A percentile compares a stretch with the other conserved stretches of the same genome.
phyloP scores from a whole-genome alignment of 257 asterid genomes.

The Ballota nigra region DNA sequence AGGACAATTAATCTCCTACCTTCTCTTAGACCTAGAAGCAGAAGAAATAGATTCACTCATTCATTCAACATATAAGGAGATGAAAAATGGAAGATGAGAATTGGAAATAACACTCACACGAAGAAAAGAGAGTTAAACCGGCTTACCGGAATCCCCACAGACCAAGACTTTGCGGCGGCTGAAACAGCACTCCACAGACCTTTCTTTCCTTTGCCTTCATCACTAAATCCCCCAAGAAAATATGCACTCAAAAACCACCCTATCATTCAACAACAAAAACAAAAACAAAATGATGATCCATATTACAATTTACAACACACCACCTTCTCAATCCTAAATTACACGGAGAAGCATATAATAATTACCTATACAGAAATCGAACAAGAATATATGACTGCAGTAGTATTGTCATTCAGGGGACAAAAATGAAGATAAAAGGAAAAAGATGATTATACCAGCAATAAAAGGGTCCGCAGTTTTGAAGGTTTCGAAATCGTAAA shows the following conservation, averaged over 20 bases:
- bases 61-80: background rate
- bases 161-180: conserved; percentile 88
- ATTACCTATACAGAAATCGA: background rate
- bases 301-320: background rate
- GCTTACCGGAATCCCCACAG: conserved; percentile 70
- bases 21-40: background rate
- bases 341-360: background rate
- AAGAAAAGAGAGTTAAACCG: conserved; percentile 6
- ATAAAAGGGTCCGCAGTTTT: conserved; percentile 85
- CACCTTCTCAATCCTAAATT: background rate
- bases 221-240: conserved; percentile 86
- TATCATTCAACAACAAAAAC: conserved; percentile 33
- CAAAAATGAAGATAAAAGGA: background rate
- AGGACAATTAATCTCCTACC: background rate
- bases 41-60: background rate
- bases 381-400: background rate
- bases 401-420: background rate
- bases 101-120: background rate
- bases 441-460: conserved; percentile 50
- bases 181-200: conserved; percentile 60
- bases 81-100: background rate
- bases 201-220: conserved; percentile 82
- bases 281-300: background rate
- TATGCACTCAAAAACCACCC: conserved; percentile 98
- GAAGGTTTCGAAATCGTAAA: conserved; percentile 67